A percentile compares a stretch with the other conserved stretches of the same genome.
Conservation (phyloP, 2,329 filamentous ascomycete species). For the Fusarium ambrosium region DNA sequence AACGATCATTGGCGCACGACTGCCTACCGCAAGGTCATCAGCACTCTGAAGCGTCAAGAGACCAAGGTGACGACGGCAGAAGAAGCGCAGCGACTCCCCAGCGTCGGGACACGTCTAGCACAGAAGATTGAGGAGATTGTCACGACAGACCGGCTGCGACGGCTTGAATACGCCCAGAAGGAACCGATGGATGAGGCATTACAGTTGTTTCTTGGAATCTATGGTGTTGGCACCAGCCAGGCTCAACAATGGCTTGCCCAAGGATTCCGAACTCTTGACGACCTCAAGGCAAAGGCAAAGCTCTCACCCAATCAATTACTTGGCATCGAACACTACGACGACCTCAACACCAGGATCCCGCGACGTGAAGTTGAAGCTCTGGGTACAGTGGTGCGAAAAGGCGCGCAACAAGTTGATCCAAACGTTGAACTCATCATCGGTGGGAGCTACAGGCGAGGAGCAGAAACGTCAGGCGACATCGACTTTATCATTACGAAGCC, state of each 20-base stretch:
- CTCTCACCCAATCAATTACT: conserved; percentile 79
- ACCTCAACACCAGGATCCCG: conserved; percentile 84
- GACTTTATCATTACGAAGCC: conserved; percentile 85
- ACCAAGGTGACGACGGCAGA: conserved; percentile 75
- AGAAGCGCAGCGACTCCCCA: conserved; percentile 76
- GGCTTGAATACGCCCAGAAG: conserved; percentile 77
- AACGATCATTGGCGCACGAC: conserved; percentile 82
- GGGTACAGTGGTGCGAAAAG: conserved; percentile 71
- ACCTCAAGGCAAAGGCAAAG: conserved; percentile 72
- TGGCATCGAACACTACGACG: conserved; percentile 83
- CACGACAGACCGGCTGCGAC: conserved; percentile 76
- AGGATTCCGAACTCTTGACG: conserved; percentile 80
- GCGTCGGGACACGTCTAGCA: conserved; percentile 80
- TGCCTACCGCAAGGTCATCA: conserved; percentile 83
- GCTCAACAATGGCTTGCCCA: conserved; percentile 82
- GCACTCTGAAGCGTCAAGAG: conserved; percentile 76
- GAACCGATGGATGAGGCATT: conserved; percentile 77
- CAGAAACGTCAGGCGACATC: conserved; percentile 81
- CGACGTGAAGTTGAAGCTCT: conserved; percentile 80
- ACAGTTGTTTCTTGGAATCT: conserved; percentile 80
- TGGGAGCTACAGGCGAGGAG: conserved; percentile 88
- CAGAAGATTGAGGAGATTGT: conserved; percentile 92
- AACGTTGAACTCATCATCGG: conserved; percentile 79
- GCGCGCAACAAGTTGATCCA: conserved; percentile 71
- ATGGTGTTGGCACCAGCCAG: conserved; percentile 79